These are phyloP conservation scores for Phylloporus sp. DNA, from an alignment of 768 basidiomycete genomes.

Conservation along the genomic window DNA sequence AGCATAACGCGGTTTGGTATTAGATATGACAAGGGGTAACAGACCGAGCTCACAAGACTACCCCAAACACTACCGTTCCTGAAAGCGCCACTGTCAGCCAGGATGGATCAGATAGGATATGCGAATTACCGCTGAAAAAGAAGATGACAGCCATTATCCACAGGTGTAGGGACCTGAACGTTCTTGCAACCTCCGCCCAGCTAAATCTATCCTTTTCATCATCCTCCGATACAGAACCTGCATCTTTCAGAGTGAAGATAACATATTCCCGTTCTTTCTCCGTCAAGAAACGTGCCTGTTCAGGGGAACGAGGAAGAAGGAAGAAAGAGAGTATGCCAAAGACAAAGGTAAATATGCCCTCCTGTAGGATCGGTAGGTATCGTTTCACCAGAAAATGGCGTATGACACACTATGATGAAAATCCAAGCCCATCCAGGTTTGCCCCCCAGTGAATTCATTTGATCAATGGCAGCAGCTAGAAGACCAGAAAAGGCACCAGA, in stretches of 20 bases:
- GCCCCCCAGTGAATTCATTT: conserved; percentile 51
- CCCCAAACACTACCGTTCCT: conserved; percentile 18
- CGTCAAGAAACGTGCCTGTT: conserved; percentile 47
- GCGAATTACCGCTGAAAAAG: conserved; percentile 49
- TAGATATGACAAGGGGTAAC: conserved; percentile 10
- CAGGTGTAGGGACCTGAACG: conserved; percentile 52
- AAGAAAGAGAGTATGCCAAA: conserved; percentile 52
- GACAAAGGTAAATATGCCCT: conserved; percentile 60
- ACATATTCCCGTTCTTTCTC: conserved; percentile 48
- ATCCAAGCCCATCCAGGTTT: conserved; percentile 62
- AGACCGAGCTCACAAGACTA: conserved; percentile 23
- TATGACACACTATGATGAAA: conserved; percentile 42
- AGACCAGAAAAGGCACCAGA: conserved; percentile 64
- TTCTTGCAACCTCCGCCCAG: conserved; percentile 51
- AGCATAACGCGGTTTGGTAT: conserved; percentile 32
- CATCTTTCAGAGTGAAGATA: conserved; percentile 20
- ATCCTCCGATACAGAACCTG: conserved; percentile 38
- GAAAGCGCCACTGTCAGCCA: not conserved
- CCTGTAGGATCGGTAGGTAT: conserved; percentile 21
- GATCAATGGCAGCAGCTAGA: conserved; percentile 55
- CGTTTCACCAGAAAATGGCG: not conserved
- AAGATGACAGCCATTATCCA: conserved; percentile 47
- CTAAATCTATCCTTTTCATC: conserved; percentile 44
- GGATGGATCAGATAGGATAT: not conserved
- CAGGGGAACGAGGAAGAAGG: conserved; percentile 44